Percentiles rank a stretch among this genome's conserved stretches.
Conservation (phyloP, 805 yeast species). For the Metschnikowia koreensis region DNA sequence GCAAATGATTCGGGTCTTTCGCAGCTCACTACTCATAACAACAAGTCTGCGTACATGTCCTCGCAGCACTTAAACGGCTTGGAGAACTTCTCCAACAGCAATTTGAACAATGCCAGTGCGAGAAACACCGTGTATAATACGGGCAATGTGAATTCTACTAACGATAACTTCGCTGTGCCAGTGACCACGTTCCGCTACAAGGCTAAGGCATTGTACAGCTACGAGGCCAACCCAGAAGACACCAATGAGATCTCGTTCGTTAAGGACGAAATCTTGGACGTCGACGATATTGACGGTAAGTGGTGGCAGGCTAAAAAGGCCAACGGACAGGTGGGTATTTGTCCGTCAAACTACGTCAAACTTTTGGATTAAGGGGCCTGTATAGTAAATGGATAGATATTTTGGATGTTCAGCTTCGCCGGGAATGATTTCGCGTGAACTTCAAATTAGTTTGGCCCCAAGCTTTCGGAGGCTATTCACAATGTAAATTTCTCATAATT, state of each 20-base stretch:
- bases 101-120: constrained; percentile 29
- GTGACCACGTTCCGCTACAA: constrained; percentile 61
- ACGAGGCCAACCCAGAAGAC: constrained; percentile 89
- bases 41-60: constrained; percentile 42
- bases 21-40: constrained; percentile 26
- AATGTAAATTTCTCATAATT: not conserved
- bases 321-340: constrained; percentile 91
- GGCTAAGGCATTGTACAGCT: constrained; percentile 83
- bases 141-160: constrained; percentile 16
- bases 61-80: constrained; percentile 60
- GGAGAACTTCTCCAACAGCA: constrained; percentile 49
- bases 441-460: not conserved
- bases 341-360: constrained; percentile 92
- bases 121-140: constrained; percentile 18
- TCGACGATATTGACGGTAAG: constrained; percentile 89
- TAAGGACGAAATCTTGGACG: constrained; percentile 88
- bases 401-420: not conserved
- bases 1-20: constrained; percentile 36
- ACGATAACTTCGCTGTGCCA: constrained; percentile 21
- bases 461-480: not conserved
- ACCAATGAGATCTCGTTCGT: constrained; percentile 87
- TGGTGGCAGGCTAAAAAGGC: constrained; percentile 98
- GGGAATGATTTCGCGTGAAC: no score
- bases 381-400: constrained; percentile 4
- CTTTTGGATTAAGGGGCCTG: constrained; percentile 43